Base-by-base conservation (phyloP, 805 yeast genomes). In the Yarrowia sp. region DNA sequence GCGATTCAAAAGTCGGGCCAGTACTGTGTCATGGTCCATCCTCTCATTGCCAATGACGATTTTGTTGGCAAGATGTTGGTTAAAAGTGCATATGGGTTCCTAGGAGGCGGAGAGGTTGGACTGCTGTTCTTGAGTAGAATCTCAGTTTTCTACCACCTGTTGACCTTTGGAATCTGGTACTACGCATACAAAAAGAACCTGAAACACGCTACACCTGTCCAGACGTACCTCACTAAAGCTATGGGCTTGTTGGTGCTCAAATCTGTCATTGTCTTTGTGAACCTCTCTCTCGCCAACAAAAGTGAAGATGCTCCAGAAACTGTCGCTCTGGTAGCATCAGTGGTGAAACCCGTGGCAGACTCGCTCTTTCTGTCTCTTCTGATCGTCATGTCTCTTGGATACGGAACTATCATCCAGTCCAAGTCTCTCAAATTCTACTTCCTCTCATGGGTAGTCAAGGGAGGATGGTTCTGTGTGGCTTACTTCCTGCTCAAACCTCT, bases 341-440 rank as follows among this genome's bases (percentile, higher is more conserved):
- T 52, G 1, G 43, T 38, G 14, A 52, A 52, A n/a, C 14, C 58
- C 8, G 19, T 52, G 43, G 58, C 58, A 3, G 58, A 52, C 19
- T 52, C 58, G 12, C 43, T 52, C 13, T 52, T 52, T 15, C 38
- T 52, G 9, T 52, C 58, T 14, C 58, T 52, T 9, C 43, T 52
- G 14, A 52, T 52, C 9, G 58, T 52, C 19, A 52, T 52, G 58
- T 52, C 58, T 9, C 33, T 52, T 0, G 58, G 58, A 2, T 52
- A 52, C 12, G 58, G 58, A 52, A 52, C 58, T 3, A 38, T 52
- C 19, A 12, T 52, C 14, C 58, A 52, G 38, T 52, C 58, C 14
- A 52, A 52, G 19, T 52, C 58, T 13, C 33, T 38, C 19, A 52
- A 52, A 19, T 52, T 52, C 19, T 52, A 52, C 58, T 52, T 52